These are phyloP conservation scores for Vitis rupestris DNA, from an alignment of 164 flowering plant genomes.

Conservation along the genomic window DNA sequence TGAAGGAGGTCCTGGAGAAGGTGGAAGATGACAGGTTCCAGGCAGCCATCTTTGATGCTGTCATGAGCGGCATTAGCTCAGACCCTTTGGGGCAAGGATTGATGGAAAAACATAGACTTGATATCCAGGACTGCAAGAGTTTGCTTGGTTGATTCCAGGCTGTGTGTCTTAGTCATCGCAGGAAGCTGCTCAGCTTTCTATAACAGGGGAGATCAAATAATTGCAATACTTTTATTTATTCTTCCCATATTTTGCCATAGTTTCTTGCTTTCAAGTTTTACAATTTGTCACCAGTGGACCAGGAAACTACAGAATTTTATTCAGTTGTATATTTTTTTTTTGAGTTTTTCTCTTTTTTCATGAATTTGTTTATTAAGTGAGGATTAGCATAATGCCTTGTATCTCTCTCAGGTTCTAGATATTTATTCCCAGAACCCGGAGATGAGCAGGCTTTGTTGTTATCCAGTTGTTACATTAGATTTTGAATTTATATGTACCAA, in stretches of 20 bases:
- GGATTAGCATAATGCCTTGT: not conserved
- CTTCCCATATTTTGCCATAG: not conserved
- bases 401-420: not conserved
- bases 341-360: not conserved
- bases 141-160: slow-evolving; percentile 4
- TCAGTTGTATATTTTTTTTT: not conserved
- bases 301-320: not conserved
- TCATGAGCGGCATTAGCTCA: slow-evolving; percentile 28
- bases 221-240: not conserved
- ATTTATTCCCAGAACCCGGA: not conserved
- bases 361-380: not conserved
- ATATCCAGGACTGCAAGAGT: slow-evolving; percentile 16
- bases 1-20: slow-evolving; percentile 53
- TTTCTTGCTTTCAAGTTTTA: not conserved
- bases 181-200: not conserved
- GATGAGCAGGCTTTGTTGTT: not conserved
- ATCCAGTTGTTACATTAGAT: not conserved
- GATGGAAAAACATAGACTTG: slow-evolving; percentile 8
- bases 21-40: slow-evolving; percentile 46
- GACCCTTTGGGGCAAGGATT: slow-evolving; percentile 31
- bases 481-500: slow-evolving; percentile 4
- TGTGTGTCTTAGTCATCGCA: not conserved
- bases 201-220: not conserved
- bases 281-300: too few relatives aligned
- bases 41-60: slow-evolving; percentile 42